Conservation (phyloP, 768 basidiomycete species). For the Trametes meyenii region DNA sequence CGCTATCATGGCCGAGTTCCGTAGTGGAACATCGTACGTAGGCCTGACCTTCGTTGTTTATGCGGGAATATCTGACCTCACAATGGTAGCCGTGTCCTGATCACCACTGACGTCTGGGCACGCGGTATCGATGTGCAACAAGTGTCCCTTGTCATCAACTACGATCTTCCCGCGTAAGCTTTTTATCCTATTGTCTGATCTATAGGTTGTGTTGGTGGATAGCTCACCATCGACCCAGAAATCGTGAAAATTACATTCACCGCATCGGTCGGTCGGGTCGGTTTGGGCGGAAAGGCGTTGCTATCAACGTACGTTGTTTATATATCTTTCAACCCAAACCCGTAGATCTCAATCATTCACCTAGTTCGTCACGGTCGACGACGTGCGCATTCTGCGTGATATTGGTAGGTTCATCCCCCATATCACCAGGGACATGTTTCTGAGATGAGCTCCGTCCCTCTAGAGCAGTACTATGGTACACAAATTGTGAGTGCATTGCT, state of each 20-base stretch:
- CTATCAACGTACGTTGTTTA: slow-evolving; percentile 81
- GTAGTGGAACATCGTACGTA: slow-evolving; percentile 85
- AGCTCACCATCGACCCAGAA: slow-evolving; percentile 45
- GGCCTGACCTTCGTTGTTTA: background rate
- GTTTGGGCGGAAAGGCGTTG: slow-evolving; percentile 98
- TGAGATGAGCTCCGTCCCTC: background rate
- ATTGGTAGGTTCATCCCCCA: slow-evolving; percentile 63
- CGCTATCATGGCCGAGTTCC: slow-evolving; percentile 96
- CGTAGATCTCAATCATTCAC: slow-evolving; percentile 2
- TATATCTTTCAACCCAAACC: background rate
- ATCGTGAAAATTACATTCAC: slow-evolving; percentile 99
- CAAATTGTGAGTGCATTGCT: slow-evolving; percentile 72
- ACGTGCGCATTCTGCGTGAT: slow-evolving; percentile 95
- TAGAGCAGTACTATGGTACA: slow-evolving; percentile 96
- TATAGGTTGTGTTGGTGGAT: too few species aligned
- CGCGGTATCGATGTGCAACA: slow-evolving; percentile 99
- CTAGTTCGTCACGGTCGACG: slow-evolving; percentile 92
- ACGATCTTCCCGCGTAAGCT: slow-evolving; percentile 88
- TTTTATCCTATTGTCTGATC: slow-evolving; percentile 12
- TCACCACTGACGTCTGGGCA: slow-evolving; percentile 97
- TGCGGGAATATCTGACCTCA: slow-evolving; percentile 18
- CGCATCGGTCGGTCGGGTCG: slow-evolving; percentile 99
- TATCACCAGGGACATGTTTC: background rate
- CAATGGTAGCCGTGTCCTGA: slow-evolving; percentile 76
- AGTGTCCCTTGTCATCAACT: slow-evolving; percentile 96